phyloP scores from a whole-genome alignment of 139 green algal species.

The Closterium sp. region DNA sequence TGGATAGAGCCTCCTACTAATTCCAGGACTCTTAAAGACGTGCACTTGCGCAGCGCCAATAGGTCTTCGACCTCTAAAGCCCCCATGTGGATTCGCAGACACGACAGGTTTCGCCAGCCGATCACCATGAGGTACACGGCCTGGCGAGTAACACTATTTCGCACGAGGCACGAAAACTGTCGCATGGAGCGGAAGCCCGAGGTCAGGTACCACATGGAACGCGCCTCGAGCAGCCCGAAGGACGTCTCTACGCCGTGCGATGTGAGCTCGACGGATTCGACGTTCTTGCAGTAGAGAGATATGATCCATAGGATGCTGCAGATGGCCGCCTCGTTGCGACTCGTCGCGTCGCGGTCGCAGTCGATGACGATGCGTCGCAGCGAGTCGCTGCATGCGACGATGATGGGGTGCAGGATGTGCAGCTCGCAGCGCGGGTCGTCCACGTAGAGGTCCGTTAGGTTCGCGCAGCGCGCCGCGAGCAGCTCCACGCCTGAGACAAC shows the following conservation, averaged over 20 bases:
- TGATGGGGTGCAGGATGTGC: slow-evolving; percentile 35
- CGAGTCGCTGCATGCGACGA: slow-evolving; percentile 8
- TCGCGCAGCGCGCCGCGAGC: background rate
- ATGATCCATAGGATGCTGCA: slow-evolving; percentile 42
- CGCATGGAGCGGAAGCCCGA: slow-evolving; percentile 14
- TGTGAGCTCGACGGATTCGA: slow-evolving; percentile 11
- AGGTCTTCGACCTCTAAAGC: slow-evolving; percentile 20
- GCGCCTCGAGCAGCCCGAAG: slow-evolving; percentile 22
- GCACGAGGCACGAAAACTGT: slow-evolving; percentile 18
- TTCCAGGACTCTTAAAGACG: slow-evolving; percentile 11
- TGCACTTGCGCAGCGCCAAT: slow-evolving; percentile 31
- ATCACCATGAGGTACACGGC: slow-evolving; percentile 34
- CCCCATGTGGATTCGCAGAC: slow-evolving; percentile 29
- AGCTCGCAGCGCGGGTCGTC: slow-evolving; percentile 37
- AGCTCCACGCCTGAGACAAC: slow-evolving; percentile 1
- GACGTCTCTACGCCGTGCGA: slow-evolving; percentile 17
- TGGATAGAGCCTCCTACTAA: slow-evolving; percentile 3
- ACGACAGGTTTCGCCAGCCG: slow-evolving; percentile 20
- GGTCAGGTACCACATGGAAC: slow-evolving; percentile 35
- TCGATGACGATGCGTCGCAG: slow-evolving; percentile 22
- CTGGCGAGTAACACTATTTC: slow-evolving; percentile 24
- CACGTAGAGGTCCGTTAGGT: slow-evolving; percentile 18
- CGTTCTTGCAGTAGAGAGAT: slow-evolving; percentile 31
- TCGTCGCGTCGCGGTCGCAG: slow-evolving; percentile 31
- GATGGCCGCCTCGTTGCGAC: slow-evolving; percentile 32